Base-by-base conservation (phyloP, 2,329 filamentous ascomycete genomes). In the Ophiostoma sp. region DNA sequence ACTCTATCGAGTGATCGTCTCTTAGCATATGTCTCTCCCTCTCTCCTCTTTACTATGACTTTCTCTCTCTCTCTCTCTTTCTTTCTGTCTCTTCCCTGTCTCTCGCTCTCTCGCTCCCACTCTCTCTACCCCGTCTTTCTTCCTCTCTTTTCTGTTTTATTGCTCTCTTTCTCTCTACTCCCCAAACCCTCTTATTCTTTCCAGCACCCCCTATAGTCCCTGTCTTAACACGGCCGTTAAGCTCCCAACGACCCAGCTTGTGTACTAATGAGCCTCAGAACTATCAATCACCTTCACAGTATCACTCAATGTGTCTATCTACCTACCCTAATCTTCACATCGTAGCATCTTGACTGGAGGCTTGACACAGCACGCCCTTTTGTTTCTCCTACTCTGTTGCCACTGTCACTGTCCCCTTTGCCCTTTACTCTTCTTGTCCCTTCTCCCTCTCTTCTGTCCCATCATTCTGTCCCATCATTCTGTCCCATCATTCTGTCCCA, bases 241-340 rank as follows among this genome's bases (percentile, higher is more conserved):
- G 27, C 27, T 27, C 27, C 27, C 27, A 27, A 27, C 27, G 27
- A 27, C 27, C 27, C 27, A 27, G 27, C 27, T 5, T 60, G 38
- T 60, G 27, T 27, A 60, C 27, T 55, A 55, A 55, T 55, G 49
- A 55, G 49, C 49, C 49, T 55, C 49, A 55, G 49, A 27, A 18
- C 49, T 18, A 55, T 18, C 18, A 55, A n/a, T 11, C 9, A 44
- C 12, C 42, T 9, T 7, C 42, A 44, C 42, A 27, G 8, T 44
- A 44, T 44, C 42, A n/a, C 45, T 12, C 47, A 1, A 27, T 27
- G 27, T 27, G 2, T 27, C 1, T 27, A 27, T 27, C 27, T 27
- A 27, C 27, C 27, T 27, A 27, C 27, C 27, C 27, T 27, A 27
- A 27, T 27, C 27, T 27, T 52, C 4, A 52, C 18, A 55, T 55